Base-by-base conservation (phyloP, 495 filamentous ascomycete species). In the Daldinia vernicosa region DNA sequence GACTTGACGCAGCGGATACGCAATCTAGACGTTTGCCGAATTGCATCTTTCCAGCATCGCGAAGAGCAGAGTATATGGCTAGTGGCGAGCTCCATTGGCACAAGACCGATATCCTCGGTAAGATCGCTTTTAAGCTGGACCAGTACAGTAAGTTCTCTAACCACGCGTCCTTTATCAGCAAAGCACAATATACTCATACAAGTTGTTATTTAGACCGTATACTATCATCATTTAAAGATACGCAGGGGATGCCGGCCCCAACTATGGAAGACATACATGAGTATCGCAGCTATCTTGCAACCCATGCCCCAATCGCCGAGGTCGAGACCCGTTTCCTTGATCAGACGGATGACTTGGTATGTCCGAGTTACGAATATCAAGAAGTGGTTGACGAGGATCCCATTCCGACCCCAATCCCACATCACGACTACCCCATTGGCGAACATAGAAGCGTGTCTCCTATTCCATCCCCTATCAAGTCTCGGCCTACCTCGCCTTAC, bases 71-170 rank as follows among this genome's bases (percentile, higher is more conserved):
- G 58, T 84, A 85, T n/a, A 87, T 89, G 64, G 81, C 84, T 6
- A 87, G 87, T 24, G 87, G 85, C 14, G 91, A 92, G n/a, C 80
- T 94, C 19, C 88, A 94, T 75, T 91, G 88, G 80, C 86, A 88
- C 35, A 88, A 90, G 66, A 87, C 88, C 26, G 88, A 94, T 45
- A 78, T 95, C 7, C 81, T 97, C 66, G 87, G 87, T 3, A 83
- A 87, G 64, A 86, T 95, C 63, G 90, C 86, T 22, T 85, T 88
- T 45, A 97, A 97, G 71, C 80, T 93, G 4, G 87, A 88, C 32
- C 92, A 95, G 74, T 97, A 97, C 74, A 95, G 93, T 95, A 80
- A 79, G 92, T 14, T 47, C 15, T 6, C 54, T 50, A 17, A 37
- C 52, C 57, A 32, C 30, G 57, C 35, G 26, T 15, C 22, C 19